Evolutionary conservation across 1,284 basidiomycete species (phyloP), one percentile per base, ranked within the genome.

Genomic region (Athelia psychrophila): DNA sequence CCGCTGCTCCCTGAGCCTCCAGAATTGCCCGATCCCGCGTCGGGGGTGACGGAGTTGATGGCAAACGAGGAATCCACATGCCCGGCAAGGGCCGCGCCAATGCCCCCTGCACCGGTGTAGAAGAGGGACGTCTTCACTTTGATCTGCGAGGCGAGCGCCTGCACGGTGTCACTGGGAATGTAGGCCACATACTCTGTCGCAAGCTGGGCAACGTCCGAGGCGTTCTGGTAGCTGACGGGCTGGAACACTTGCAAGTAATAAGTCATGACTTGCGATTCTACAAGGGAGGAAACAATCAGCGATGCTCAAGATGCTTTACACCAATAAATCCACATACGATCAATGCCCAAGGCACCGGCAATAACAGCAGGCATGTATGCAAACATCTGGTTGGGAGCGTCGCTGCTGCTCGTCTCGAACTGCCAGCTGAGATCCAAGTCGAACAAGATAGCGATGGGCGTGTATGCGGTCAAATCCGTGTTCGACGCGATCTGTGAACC

Each of bases 321-420:
- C 51, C n/a, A 49, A 48, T 19, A 49, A 51, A 47, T 51, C 55
- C 45, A 69, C 79, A 47, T 63, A 88, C 86, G 40, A 47, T 61
- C 9, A 23, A 85, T 65, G 1, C 58, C 63, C 3, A 89, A 69
- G 2, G 84, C 78, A 2, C 67, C 72, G 6, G 69, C 55, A 27
- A 91, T 67, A 47, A 88, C 61, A 0, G 60, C 27, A 2, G 86
- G 84, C 47, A 81, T 65, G 60, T 73, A 82, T 1, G 75, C 76
- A 57, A 91, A 86, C 44, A 92, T 74, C 68, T 91, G 85, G 47
- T 73, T 78, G 10, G 76, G 72, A 3, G 81, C 72, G 25, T 78
- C 64, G 8, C 64, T 44, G 55, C 70, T 77, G 20, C n/a, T 42
- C n/a, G 76, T 76, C 2, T 91, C 86, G 56, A 83, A 88, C 0